A percentile compares a stretch with the other conserved stretches of the same genome.
Conservation (phyloP, 139 green algal species). For the Tetradesmus lagerheimii region DNA sequence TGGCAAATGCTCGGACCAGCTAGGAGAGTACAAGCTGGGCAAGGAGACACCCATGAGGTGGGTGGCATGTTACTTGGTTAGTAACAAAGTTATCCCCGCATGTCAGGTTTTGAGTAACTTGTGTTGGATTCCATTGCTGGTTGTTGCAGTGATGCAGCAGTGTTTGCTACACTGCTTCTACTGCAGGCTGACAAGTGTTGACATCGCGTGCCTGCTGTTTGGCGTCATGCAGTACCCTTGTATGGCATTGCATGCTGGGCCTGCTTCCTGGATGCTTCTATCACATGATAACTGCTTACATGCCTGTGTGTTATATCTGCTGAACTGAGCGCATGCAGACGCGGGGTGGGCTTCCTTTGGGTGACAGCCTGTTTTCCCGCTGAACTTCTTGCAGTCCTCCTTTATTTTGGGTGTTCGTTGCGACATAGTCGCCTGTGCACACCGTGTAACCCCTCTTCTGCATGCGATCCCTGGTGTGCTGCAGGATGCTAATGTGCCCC, state of each 20-base stretch:
- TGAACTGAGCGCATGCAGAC: background rate
- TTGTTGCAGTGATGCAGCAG: background rate
- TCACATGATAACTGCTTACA: background rate
- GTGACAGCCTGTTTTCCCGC: too few relatives aligned
- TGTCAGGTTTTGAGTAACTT: too few relatives aligned
- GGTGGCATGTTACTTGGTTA: background rate
- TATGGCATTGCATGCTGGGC: background rate
- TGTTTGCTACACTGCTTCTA: background rate
- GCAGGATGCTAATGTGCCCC: constrained; percentile 43
- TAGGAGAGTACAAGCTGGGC: constrained; percentile 44
- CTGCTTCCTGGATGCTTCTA: too few relatives aligned
- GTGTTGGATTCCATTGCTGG: too few relatives aligned
- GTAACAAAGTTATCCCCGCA: too few relatives aligned
- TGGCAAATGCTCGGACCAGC: constrained; percentile 39
- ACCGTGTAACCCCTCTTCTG: too few relatives aligned
- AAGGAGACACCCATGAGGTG: constrained; percentile 40
- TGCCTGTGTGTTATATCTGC: background rate
- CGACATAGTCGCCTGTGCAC: too few relatives aligned
- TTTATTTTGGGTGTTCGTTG: too few relatives aligned
- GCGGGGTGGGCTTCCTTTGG: too few relatives aligned
- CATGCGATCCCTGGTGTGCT: background rate
- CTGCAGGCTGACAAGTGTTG: background rate
- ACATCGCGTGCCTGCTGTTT: too few relatives aligned
- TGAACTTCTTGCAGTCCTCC: too few relatives aligned
- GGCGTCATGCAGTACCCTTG: background rate